These are phyloP conservation scores for Yamadazyma paraphyllophila DNA, from an alignment of 805 yeast species.

Conservation along the genomic window DNA sequence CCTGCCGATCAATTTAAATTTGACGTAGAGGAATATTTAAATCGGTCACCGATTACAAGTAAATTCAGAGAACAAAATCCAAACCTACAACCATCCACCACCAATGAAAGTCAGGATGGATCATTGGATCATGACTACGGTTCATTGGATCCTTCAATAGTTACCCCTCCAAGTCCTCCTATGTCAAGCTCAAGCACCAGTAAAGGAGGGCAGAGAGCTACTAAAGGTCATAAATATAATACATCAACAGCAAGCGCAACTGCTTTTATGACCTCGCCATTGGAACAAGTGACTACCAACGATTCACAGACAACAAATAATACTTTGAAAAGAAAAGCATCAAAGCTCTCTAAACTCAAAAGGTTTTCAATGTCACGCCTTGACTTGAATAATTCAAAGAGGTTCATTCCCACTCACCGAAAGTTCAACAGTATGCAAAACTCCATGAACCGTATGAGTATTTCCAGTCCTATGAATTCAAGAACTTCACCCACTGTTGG, in stretches of 20 bases:
- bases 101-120: conserved; percentile 7
- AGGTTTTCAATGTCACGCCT: conserved; percentile 12
- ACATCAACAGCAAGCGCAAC: background rate
- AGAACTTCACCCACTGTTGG: background rate
- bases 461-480: background rate
- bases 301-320: background rate
- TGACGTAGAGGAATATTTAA: conserved; percentile 20
- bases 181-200: conserved; percentile 4
- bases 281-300: background rate
- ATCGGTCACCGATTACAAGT: conserved; percentile 21
- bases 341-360: conserved; percentile 7
- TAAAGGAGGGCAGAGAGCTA: background rate
- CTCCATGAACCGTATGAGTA: conserved; percentile 3
- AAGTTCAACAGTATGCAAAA: conserved; percentile 9
- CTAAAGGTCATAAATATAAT: conserved; percentile 1
- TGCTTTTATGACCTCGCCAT: conserved; percentile 9
- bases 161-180: conserved; percentile 11
- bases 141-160: conserved; percentile 15
- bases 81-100: conserved; percentile 21
- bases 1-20: conserved; percentile 2
- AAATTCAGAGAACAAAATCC: conserved; percentile 25
- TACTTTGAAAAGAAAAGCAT: background rate
- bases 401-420: conserved; percentile 9
- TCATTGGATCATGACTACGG: conserved; percentile 1
- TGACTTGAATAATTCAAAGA: conserved; percentile 1